phyloP scores from a whole-genome alignment of 805 yeast species.

The Suhomyces pyralidae region DNA sequence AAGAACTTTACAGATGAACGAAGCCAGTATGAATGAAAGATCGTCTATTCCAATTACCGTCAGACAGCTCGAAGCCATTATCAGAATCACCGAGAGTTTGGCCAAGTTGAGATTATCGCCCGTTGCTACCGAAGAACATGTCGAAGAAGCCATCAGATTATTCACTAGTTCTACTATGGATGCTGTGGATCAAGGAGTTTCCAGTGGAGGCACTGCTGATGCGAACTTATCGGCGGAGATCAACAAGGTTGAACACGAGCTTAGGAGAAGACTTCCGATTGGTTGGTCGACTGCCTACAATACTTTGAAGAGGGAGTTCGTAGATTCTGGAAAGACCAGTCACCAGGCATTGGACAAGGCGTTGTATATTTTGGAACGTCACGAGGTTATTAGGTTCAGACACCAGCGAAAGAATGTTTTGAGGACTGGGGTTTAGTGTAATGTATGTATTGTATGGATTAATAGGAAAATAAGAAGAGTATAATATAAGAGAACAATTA shows the following conservation, averaged over 20 bases:
- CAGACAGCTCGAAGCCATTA: constrained; percentile 95
- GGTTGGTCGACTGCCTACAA: constrained; percentile 94
- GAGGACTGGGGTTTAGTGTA: constrained; percentile 60
- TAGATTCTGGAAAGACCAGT: constrained; percentile 58
- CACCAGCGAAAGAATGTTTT: constrained; percentile 81
- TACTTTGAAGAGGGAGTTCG: constrained; percentile 80
- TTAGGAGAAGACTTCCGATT: constrained; percentile 86
- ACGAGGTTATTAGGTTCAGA: constrained; percentile 83
- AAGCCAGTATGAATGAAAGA: constrained; percentile 77
- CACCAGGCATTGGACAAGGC: constrained; percentile 81
- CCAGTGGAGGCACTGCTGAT: constrained; percentile 40
- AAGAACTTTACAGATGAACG: constrained; percentile 75
- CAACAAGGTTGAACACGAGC: constrained; percentile 73
- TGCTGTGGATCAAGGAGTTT: constrained; percentile 73
- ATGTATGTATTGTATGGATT: not conserved
- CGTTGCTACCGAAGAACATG: constrained; percentile 83
- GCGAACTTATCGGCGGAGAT: constrained; percentile 70
- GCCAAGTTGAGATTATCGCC: constrained; percentile 85
- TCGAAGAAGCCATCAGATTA: constrained; percentile 90
- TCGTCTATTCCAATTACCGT: constrained; percentile 96
- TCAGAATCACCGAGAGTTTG: constrained; percentile 90
- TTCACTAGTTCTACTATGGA: constrained; percentile 98
- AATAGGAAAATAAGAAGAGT: no score
- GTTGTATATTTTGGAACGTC: constrained; percentile 73
- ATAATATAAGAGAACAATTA: no score